Evolutionary conservation across 1,284 basidiomycete species (phyloP), one percentile per base, ranked within the genome.

Genomic region (Ganoderma lingzhi): DNA sequence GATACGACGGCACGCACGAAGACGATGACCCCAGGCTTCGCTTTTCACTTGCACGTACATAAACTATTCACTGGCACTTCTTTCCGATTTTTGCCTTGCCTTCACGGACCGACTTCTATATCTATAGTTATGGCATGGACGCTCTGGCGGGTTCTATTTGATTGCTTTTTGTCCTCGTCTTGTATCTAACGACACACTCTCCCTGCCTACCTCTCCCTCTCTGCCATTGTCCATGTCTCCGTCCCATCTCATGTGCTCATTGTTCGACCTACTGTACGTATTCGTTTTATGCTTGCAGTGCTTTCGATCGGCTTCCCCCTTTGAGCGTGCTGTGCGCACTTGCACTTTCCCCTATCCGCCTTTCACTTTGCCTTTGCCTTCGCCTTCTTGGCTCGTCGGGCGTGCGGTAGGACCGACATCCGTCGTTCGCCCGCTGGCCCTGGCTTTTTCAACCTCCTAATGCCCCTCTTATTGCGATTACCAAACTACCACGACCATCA

Each of bases 121-220:
- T 73, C 68, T 73, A 70, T 71, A 68, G 59, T 44, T 67, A 60
- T 59, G 70, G 66, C 68, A 63, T 61, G 62, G 72, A 73, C 72
- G 70, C 70, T 71, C 42, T 58, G 63, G 70, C 70, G 70, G 69
- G 67, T 71, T 73, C 70, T 71, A 42, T 12, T 68, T 42, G 67
- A 62, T 68, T 62, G 58, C 48, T 64, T 28, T 68, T 48, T 61
- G 62, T 66, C 48, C 23, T 51, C 35, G 66, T 66, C 48, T 51
- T 51, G 66, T 72, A 67, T 71, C 68, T 72, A 68, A 63, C 37
- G 30, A 44, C 35, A 35, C 35, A 5, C 35, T 35, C 35, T 8
- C 35, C 8, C 35, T 8, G 8, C 35, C 4, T 35, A 3, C 63
- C 64, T 35, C 64, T 48, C 41, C 56, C 23, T 12, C 39, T 58